Base-by-base conservation (phyloP, 257 asterid genomes). In the Nyctanthes arbortristis region DNA sequence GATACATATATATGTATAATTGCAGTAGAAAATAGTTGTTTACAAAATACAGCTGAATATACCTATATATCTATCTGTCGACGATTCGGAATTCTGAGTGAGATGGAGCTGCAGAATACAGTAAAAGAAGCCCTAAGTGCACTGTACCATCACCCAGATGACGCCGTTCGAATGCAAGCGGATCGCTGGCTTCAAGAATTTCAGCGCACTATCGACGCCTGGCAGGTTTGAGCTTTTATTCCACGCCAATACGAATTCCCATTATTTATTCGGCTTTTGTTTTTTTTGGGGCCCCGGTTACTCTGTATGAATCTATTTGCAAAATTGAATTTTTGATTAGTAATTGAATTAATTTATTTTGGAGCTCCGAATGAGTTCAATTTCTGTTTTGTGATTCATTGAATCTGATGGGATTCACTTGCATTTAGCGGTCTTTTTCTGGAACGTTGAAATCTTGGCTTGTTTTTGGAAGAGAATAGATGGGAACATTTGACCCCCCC, bases 101-200 rank as follows among this genome's bases (percentile, higher is more conserved):
- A 28, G 67, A 94, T 94, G 99, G 99, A 94, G 96, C 88, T 94
- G 28, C 99, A 94, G 83, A 86, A 77, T 84, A 84, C 96, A 35
- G 97, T 94, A n/a, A 94, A 89, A 70, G 96, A 87, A 81, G 99
- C 99, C 96, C 96, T 94, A 91, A 87, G 86, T 71, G 97, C 97
- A 36, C 87, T 94, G 63, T 94, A 91, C 69, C 99, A 89, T 73
- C 97, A 94, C 63, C 97, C 97, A 5, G 96, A 94, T 75, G 96
- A 89, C 83, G 84, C 84, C 84, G 95, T 94, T 18, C 91, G 96
- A 55, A 89, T 89, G 96, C 92, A 84, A 58, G 99, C 97, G 60
- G 99, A 94, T 88, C 96, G 93, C 65, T 94, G 97, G 97, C 91
- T 94, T 45, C 99, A 94, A 74, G 90, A 88, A 35, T 94, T 94